Percentiles rank a stretch among this genome's conserved stretches.
Evolutionary conservation across 306 rosid species (phyloP).

Genomic region (Sindora glabra): DNA sequence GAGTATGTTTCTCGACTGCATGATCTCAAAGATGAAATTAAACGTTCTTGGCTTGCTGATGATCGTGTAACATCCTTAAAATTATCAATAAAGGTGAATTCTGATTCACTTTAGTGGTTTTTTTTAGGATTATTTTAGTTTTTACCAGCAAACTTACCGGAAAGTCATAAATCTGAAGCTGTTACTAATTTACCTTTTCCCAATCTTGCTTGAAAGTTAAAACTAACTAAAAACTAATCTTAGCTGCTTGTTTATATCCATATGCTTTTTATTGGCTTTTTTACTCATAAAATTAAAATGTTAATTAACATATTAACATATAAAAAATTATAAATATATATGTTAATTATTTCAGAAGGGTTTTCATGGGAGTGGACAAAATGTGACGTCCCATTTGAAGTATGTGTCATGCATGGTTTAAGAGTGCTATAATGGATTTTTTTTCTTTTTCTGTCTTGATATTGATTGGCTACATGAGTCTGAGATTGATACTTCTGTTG

Average conservation of each 20-base stretch:
- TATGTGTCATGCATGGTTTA: neutral
- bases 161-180: too few species aligned
- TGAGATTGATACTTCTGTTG: slow-evolving; percentile 24
- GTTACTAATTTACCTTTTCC: too few species aligned
- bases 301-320: neutral
- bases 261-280: too few species aligned
- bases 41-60: slow-evolving; percentile 66
- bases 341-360: neutral
- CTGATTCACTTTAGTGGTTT: neutral
- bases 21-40: slow-evolving; percentile 83
- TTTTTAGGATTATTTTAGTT: slow-evolving; percentile 7
- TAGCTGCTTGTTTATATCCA: too few species aligned
- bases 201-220: too few species aligned
- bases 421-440: neutral
- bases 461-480: slow-evolving; percentile 1
- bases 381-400: neutral
- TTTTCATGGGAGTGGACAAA: neutral
- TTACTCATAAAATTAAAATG: neutral
- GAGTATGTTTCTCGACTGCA: slow-evolving; percentile 75
- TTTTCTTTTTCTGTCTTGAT: slow-evolving; percentile 1
- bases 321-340: neutral
- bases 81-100: slow-evolving; percentile 66
- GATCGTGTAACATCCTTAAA: slow-evolving; percentile 78
- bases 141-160: neutral
- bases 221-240: too few species aligned